phyloP scores from a whole-genome alignment of 2,329 filamentous ascomycete species.

The Talaromyces islandicus region DNA sequence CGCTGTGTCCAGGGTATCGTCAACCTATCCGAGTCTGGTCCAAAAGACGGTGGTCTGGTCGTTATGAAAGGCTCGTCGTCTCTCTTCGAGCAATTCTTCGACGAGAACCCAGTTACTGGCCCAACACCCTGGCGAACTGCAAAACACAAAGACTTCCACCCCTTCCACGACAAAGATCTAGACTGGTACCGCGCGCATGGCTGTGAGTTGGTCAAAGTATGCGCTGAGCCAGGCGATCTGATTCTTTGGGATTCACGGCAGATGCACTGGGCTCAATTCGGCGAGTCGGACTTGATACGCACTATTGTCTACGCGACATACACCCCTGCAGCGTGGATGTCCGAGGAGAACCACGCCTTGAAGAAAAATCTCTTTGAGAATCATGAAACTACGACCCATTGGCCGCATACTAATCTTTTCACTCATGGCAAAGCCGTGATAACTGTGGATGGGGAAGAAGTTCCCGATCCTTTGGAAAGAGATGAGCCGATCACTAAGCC shows the following conservation, averaged over 20 bases:
- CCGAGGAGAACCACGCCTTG: not conserved
- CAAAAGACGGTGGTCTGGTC: constrained; percentile 15
- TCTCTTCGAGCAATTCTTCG: constrained; percentile 14
- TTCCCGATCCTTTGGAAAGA: constrained; percentile 11
- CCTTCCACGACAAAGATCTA: constrained; percentile 11
- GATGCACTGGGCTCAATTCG: constrained; percentile 14
- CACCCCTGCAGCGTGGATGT: constrained; percentile 10
- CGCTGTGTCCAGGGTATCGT: constrained; percentile 15
- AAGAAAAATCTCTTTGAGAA: constrained; percentile 13
- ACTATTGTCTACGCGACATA: constrained; percentile 14
- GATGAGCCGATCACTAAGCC: constrained; percentile 14
- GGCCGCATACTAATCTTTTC: constrained; percentile 16
- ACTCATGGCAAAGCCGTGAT: constrained; percentile 9
- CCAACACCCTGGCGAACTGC: constrained; percentile 7
- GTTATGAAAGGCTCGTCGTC: constrained; percentile 11
- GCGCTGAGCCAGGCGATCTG: constrained; percentile 15
- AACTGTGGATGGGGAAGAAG: constrained; percentile 9
- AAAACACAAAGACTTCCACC: constrained; percentile 13
- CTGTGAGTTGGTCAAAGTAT: constrained; percentile 15
- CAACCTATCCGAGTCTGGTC: constrained; percentile 13
- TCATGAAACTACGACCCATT: constrained; percentile 14
- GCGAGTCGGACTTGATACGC: constrained; percentile 12
- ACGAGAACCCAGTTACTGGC: constrained; percentile 4
- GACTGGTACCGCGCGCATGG: constrained; percentile 14
- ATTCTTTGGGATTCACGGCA: constrained; percentile 17